Base-by-base conservation (phyloP, 2,329 filamentous ascomycete species). In the Cercospora sojina region DNA sequence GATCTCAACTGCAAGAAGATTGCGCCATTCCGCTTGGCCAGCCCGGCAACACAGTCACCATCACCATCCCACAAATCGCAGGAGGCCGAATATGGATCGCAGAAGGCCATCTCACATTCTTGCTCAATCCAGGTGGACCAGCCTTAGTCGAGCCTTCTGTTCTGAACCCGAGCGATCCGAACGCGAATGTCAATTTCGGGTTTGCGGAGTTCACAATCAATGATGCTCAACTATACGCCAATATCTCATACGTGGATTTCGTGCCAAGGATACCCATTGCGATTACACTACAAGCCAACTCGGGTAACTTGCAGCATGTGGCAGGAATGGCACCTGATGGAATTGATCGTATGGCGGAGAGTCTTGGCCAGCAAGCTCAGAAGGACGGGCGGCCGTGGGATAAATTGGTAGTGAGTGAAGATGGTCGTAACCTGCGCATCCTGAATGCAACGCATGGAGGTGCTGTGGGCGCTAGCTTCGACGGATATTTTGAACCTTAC, bases 321-420 rank as follows among this genome's bases (percentile, higher is more conserved):
- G 90, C 75, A 80, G 90, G 90, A 1, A 86, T 91, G 80, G 77
- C 82, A 0, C 70, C 83, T 0, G 79, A 87, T 70, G 89, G 88
- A 1, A 80, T 91, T 3, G 82, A 85, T 59, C 79, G 75, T 25
- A 79, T 92, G 43, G 86, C 85, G 65, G 77, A 80, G 1, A 83
- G 79, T 1, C 78, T 92, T 20, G 78, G 78, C 27, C 80, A 81
- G 10, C 90, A 92, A 76, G 79, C 85, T 2, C 68, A 74, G 4
- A 78, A 76, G 27, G 90, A 92, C 71, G 82, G 84, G 1, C 78
- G 81, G 58, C 85, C 85, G 0, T 92, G 90, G 90, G 84, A 88
- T 70, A 83, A 87, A 71, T 82, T 91, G 47, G 80, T 87, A 57
- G 80, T 87, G 58, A 76, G 73, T 41, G 72, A 74, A 35, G 71